These are phyloP conservation scores for Phytophthora colocasiae DNA, from an alignment of 352 stramenopile species.

Conservation along the genomic window DNA sequence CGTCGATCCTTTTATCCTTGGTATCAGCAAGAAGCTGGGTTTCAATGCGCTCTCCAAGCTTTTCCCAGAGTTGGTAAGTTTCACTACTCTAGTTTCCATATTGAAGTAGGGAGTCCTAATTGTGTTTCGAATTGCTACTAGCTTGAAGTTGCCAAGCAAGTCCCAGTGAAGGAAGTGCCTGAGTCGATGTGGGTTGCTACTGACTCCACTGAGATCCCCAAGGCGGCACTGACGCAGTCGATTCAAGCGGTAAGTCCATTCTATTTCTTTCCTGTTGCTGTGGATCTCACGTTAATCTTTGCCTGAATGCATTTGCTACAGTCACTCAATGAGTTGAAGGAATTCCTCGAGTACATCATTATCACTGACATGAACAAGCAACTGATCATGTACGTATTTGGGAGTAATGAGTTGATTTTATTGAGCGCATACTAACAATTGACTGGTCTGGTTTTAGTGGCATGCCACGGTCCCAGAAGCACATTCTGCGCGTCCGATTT, in stretches of 20 bases:
- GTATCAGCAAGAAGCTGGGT: constrained; percentile 75
- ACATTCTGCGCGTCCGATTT: constrained; percentile 67
- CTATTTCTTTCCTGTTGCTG: not conserved
- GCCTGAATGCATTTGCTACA: constrained; percentile 20
- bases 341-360: constrained; percentile 77
- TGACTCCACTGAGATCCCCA: constrained; percentile 71
- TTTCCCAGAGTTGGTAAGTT: constrained; percentile 73
- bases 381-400: constrained; percentile 56
- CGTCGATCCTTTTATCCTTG: constrained; percentile 76
- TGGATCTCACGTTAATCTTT: not conserved
- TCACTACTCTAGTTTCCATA: not conserved
- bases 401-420: constrained; percentile 1
- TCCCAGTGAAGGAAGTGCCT: constrained; percentile 60
- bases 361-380: constrained; percentile 83
- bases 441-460: constrained; percentile 52
- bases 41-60: constrained; percentile 75
- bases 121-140: constrained; percentile 23
- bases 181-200: constrained; percentile 71
- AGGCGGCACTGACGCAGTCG: constrained; percentile 58
- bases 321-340: constrained; percentile 69
- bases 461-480: constrained; percentile 68
- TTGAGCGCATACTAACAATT: constrained; percentile 4
- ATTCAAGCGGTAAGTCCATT: constrained; percentile 47
- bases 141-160: constrained; percentile 73
- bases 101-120: not conserved